Percentiles rank a stretch among this genome's conserved stretches.
Evolutionary conservation across 2,329 filamentous ascomycete genomes (phyloP).

Genomic region (Bipolaris oryzae): DNA sequence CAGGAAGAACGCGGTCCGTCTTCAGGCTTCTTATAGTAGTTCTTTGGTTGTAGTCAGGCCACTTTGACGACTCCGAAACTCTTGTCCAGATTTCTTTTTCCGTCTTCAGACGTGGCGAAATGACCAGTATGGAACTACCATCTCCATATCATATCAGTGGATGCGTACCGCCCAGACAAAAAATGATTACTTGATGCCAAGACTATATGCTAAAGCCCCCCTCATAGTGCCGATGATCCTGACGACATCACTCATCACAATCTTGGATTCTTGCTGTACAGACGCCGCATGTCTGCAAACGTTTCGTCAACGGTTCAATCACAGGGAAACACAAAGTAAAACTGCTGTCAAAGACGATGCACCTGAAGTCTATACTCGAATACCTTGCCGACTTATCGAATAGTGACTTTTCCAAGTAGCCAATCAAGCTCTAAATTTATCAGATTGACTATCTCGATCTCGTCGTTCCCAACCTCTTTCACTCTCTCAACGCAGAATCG

Average conservation of each 20-base stretch:
- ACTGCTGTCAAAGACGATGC: not conserved
- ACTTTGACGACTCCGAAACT: not conserved
- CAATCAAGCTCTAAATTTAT: not conserved
- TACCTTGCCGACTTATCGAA: not conserved
- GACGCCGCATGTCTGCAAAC: not conserved
- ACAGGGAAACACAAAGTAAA: not conserved
- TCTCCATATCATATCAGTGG: not conserved
- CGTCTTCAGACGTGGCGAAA: not conserved
- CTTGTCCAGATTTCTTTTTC: not conserved
- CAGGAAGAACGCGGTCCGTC: conserved; percentile 2
- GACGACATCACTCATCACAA: not conserved
- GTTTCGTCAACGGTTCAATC: not conserved
- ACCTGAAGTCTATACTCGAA: not conserved
- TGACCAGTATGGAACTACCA: not conserved
- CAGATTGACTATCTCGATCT: not conserved
- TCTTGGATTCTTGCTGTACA: not conserved
- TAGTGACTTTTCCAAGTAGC: no score
- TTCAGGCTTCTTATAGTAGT: not conserved
- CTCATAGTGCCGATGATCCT: conserved; percentile 1
- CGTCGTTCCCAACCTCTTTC: not conserved
- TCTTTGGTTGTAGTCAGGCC: not conserved
- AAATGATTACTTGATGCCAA: not conserved
- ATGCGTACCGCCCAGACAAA: not conserved
- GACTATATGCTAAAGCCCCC: not conserved
- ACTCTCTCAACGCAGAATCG: not conserved